Base-by-base conservation (phyloP, 2,329 filamentous ascomycete species). In the Cercospora zeina region DNA sequence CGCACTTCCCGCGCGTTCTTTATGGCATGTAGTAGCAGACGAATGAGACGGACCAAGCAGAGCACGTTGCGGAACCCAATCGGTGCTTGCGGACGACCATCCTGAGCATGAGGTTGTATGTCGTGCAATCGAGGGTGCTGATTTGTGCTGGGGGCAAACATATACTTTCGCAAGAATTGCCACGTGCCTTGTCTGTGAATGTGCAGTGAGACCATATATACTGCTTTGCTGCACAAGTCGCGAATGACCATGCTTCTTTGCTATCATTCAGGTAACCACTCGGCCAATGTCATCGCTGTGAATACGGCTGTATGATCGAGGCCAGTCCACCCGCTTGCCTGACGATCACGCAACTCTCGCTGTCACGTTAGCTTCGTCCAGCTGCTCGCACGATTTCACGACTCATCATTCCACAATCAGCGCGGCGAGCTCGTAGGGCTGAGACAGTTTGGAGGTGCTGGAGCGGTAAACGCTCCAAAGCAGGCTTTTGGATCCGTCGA, bases 381-480 rank as follows among this genome's bases (percentile, higher is more conserved):
- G 39, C 39, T 16, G 39, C 19, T 21, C 16, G 19, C 39, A 21
- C 10, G n/a, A 19, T 21, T 6, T 9, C 39, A 45, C 10, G 6
- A 45, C 19, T 45, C 4, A 34, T 33, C 39, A 47, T 36, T 24
- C 54, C 54, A 57, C 54, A 24, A 57, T 47, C 54, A 57, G 34
- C 21, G 27, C 39, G 39, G 19, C 21, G 39, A 45, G 39, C 16
- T 55, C 34, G 34, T 55, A 55, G 34, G 53, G 53, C 53, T 55
- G 53, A 37, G 34, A 39, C 53, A 54, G 19, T 54, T 42, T 37
- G 39, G 33, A 49, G 24, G 55, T 49, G 53, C 57, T 59, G 53
- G 57, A 59, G 30, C 57, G 55, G 39, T 30, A 30, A 14, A 21
- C 57, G 57, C 31, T 16, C 31, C 51, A 19, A 34, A 55, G 31